Evolutionary conservation across 169 alveolate genomes (phyloP), one percentile per base, ranked within the genome.

Genomic region (Plasmodium gallinaceum): DNA sequence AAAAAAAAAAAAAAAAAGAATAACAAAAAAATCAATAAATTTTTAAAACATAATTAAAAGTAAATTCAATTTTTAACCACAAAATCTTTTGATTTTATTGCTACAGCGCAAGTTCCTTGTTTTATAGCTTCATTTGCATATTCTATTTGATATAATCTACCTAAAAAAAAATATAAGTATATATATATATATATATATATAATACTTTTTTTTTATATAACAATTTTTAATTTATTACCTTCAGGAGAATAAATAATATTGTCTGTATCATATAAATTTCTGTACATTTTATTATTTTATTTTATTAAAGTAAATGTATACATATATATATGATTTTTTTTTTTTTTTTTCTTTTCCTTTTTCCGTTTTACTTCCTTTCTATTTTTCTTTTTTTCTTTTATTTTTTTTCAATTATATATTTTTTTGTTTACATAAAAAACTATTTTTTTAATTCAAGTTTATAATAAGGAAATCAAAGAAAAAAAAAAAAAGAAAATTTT

Each of bases 91-190:
- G 98, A 95, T 89, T 93, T 96, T 61, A 97, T 93, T 2, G 98
- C 99, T 24, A 98, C 96, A 26, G 98, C 95, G 37, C 98, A 95
- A 57, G 98, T 96, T 14, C 99, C 99, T 88, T 97, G 98, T 83
- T 98, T 98, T 18, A 97, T 98, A 14, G 99, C 99, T 88, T 98
- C 99, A 97, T 95, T 97, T 6, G 99, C 99, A 92, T 98, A 98
- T 90, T 98, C 99, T 51, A 97, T 97, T 92, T 98, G 98, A 69
- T 97, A 96, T 43, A 98, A 91, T 61, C 99, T 97, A 51, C 97
- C 97, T 80, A 51, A 48, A 80, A 80, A 54, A 2, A 51, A 70
- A 78, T 24, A 37, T 14, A 43, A 14, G 16, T 9, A 75, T 75
- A 42, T 18, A 14, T 16, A 60, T 52, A 39, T 61, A 48, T 62